Percentiles rank a stretch among this genome's conserved stretches.
Conservation (phyloP, 2,329 filamentous ascomycete species). For the Geosmithia morbida region DNA sequence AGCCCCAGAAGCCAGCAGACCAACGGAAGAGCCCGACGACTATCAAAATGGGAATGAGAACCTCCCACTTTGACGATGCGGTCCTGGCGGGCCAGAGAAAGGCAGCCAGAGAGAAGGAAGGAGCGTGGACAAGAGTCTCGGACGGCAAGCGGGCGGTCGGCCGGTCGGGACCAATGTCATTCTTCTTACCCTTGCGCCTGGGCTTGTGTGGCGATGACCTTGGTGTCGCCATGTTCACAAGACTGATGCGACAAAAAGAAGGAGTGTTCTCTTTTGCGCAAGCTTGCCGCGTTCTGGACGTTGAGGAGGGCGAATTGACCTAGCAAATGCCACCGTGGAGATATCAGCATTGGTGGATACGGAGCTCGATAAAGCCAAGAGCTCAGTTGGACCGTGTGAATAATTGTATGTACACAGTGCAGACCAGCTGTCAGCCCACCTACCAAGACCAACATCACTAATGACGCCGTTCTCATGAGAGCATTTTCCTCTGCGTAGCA, state of each 20-base stretch:
- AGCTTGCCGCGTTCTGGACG: neutral
- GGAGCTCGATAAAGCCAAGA: neutral
- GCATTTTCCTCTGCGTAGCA: neutral
- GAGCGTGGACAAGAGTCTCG: constrained; percentile 38
- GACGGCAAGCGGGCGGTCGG: constrained; percentile 7
- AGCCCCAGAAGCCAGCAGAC: constrained; percentile 86
- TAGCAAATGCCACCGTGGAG: neutral
- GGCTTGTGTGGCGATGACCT: constrained; percentile 43
- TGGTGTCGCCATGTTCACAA: constrained; percentile 28
- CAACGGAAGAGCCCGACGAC: constrained; percentile 82
- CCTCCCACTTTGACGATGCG: constrained; percentile 79
- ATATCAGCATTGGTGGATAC: neutral
- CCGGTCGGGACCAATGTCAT: constrained; percentile 10
- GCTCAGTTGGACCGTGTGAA: neutral
- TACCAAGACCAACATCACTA: neutral
- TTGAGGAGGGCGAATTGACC: neutral
- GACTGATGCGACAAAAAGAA: neutral
- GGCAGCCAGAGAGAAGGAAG: constrained; percentile 81
- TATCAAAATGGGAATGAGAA: constrained; percentile 80
- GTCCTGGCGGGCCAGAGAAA: constrained; percentile 87
- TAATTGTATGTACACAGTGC: neutral
- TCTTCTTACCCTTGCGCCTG: constrained; percentile 41
- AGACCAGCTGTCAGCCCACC: neutral
- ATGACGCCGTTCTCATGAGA: neutral
- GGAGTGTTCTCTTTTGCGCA: neutral